These are phyloP conservation scores for Trichoderma oligosporum DNA, from an alignment of 2,329 filamentous ascomycete genomes.

Conservation along the genomic window DNA sequence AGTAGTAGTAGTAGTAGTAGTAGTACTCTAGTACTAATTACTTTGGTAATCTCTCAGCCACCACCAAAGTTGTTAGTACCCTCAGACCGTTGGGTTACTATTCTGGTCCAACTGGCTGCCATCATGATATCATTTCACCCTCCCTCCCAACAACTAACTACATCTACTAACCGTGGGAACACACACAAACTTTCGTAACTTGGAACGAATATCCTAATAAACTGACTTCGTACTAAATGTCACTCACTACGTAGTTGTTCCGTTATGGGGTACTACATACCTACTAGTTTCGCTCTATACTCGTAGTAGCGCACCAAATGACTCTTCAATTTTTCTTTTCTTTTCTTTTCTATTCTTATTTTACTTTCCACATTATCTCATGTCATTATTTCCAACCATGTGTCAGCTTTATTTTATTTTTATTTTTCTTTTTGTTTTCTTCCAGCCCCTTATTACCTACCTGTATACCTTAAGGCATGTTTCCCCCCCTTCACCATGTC, in stretches of 20 bases:
- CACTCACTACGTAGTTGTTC: too few species aligned
- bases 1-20: too few species aligned
- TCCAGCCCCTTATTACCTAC: background rate
- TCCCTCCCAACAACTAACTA: too few species aligned
- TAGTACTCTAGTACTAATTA: too few species aligned
- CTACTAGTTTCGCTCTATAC: background rate
- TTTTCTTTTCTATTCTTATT: background rate
- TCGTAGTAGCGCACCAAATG: too few species aligned
- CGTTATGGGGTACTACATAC: too few species aligned
- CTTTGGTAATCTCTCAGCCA: too few species aligned
- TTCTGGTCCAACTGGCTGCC: background rate
- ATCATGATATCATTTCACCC: slow-evolving; percentile 11
- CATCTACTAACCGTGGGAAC: too few species aligned
- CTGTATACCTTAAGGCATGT: too few species aligned
- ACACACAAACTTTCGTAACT: too few species aligned
- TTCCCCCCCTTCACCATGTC: slow-evolving; percentile 7
- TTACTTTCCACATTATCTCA: slow-evolving; percentile 3
- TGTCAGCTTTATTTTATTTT: background rate
- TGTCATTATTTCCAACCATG: background rate
- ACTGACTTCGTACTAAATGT: too few species aligned
- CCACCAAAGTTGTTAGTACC: too few species aligned
- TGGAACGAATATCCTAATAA: background rate
- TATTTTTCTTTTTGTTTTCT: background rate
- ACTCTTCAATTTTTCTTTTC: background rate
- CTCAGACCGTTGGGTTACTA: background rate